These are phyloP conservation scores for Lumnitzera littorea DNA, from an alignment of 345 rosid genomes.

Conservation along the genomic window DNA sequence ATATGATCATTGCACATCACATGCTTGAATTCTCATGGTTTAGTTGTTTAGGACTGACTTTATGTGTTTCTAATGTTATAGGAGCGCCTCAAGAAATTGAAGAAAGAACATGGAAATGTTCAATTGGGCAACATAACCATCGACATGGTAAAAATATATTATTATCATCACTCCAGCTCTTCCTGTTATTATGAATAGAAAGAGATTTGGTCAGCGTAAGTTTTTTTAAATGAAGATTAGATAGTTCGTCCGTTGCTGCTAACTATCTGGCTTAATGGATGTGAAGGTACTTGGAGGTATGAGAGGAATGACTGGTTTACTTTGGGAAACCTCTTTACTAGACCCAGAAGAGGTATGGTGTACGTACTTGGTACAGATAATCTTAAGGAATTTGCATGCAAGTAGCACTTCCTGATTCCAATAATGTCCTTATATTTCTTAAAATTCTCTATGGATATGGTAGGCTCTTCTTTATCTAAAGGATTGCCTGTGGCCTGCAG, in stretches of 20 bases:
- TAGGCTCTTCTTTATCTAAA: constrained; percentile 1
- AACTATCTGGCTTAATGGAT: too few relatives aligned
- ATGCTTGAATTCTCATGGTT: not conserved
- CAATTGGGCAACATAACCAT: constrained; percentile 87
- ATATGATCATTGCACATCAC: not conserved
- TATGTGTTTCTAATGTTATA: constrained; percentile 11
- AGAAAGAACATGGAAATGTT: constrained; percentile 77
- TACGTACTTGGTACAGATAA: not conserved
- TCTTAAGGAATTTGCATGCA: not conserved
- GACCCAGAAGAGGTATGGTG: constrained; percentile 83
- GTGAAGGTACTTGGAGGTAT: constrained; percentile 89
- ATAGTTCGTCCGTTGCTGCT: too few relatives aligned
- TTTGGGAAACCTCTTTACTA: constrained; percentile 97
- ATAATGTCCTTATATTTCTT: not conserved
- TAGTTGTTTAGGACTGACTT: not conserved
- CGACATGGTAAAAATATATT: constrained; percentile 58
- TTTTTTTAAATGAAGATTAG: too few relatives aligned
- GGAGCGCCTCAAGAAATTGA: constrained; percentile 90
- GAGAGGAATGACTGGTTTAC: constrained; percentile 98
- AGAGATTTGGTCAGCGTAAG: too few relatives aligned
- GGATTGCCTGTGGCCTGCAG: constrained; percentile 28
- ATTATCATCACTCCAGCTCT: constrained; percentile 5
- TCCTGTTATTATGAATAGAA: not conserved
- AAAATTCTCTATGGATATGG: not conserved
- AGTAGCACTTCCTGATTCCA: not conserved